phyloP scores from a whole-genome alignment of 768 basidiomycete genomes.

The Tulasnella sp. region DNA sequence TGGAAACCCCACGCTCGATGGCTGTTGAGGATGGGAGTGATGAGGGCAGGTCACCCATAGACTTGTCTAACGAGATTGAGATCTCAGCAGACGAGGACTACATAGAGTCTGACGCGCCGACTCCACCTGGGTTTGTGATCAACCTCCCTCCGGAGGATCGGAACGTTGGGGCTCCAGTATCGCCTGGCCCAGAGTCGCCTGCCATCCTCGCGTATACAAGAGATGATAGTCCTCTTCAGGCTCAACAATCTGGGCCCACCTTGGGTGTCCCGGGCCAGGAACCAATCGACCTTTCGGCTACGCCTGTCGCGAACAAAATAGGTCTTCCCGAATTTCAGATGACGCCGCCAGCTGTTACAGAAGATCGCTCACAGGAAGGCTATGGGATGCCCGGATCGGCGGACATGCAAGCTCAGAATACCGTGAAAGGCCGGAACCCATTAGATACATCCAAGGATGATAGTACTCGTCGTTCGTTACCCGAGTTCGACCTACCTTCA shows the following conservation, averaged over 20 bases:
- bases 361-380: not conserved
- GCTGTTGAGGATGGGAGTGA: slow-evolving; percentile 21
- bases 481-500: slow-evolving; percentile 5
- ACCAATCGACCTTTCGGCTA: slow-evolving; percentile 1
- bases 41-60: not conserved
- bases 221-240: not conserved
- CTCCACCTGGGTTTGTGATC: slow-evolving; percentile 13
- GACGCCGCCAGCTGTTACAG: slow-evolving; percentile 4
- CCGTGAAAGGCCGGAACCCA: not conserved
- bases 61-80: not conserved
- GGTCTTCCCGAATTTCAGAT: slow-evolving; percentile 17
- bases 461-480: slow-evolving; percentile 1
- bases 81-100: slow-evolving; percentile 11
- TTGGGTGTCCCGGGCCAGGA: slow-evolving; percentile 14
- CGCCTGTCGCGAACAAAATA: slow-evolving; percentile 9
- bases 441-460: not conserved
- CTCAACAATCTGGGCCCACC: not conserved
- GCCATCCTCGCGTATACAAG: slow-evolving; percentile 13
- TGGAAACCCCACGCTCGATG: slow-evolving; percentile 24
- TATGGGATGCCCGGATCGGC: not conserved
- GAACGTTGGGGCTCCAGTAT: not conserved
- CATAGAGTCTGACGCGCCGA: not conserved
- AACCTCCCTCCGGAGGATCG: slow-evolving; percentile 12
- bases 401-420: not conserved
- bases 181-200: slow-evolving; percentile 15